phyloP scores from a whole-genome alignment of 305 asterid species.

The Fraxinus latifolia region DNA sequence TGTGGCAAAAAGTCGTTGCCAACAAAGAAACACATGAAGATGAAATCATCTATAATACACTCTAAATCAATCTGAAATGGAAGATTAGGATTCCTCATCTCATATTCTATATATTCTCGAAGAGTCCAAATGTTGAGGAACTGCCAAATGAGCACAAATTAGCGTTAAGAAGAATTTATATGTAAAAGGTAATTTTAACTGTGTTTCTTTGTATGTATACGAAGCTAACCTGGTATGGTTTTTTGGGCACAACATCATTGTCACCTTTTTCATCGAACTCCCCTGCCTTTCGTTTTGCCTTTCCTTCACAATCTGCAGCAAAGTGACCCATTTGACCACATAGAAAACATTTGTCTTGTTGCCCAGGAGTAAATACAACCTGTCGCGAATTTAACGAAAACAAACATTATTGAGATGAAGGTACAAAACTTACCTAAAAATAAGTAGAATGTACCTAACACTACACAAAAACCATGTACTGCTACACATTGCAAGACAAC shows the following conservation, averaged over 20 bases:
- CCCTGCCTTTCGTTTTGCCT: conserved; percentile 90
- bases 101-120: conserved; percentile 89
- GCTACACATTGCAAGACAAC: conserved; percentile 9
- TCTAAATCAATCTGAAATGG: conserved; percentile 75
- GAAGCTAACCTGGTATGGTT: conserved; percentile 77
- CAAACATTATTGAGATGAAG: conserved; percentile 22
- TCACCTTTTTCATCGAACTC: conserved; percentile 90
- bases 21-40: conserved; percentile 94
- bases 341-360: conserved; percentile 87
- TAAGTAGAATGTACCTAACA: conserved; percentile 13
- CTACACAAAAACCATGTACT: conserved; percentile 12
- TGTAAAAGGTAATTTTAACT: not conserved
- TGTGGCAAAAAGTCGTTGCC: conserved; percentile 99
- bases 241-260: conserved; percentile 67
- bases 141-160: conserved; percentile 44
- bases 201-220: conserved; percentile 2
- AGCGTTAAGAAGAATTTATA: conserved; percentile 4
- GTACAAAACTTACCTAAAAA: conserved; percentile 5
- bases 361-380: conserved; percentile 90
- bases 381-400: conserved; percentile 31
- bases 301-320: conserved; percentile 90
- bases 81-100: conserved; percentile 87
- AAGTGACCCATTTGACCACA: conserved; percentile 98
- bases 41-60: conserved; percentile 85
- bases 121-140: conserved; percentile 93